Percentiles rank a stretch among this genome's conserved stretches.
Conservation (phyloP, 345 rosid genomes). For the Streptanthus diversifolius region DNA sequence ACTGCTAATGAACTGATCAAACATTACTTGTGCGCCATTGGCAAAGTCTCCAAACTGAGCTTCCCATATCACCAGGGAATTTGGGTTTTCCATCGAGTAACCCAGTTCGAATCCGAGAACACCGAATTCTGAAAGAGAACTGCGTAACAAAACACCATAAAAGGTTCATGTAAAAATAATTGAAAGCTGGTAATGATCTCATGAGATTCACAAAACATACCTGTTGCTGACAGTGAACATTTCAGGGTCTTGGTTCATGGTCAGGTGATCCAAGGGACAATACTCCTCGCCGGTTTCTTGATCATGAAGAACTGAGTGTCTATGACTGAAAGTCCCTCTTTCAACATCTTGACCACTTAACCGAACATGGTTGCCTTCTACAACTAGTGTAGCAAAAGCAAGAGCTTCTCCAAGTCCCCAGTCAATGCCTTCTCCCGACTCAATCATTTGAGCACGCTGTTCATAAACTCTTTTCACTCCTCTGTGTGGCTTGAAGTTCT, state of each 20-base stretch:
- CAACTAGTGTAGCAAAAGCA: conserved; percentile 67
- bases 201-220: conserved; percentile 24
- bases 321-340: conserved; percentile 81
- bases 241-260: conserved; percentile 60
- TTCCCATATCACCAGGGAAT: conserved; percentile 67
- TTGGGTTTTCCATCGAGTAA: conserved; percentile 77
- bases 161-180: not conserved
- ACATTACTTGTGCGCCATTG: conserved; percentile 79
- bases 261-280: conserved; percentile 65
- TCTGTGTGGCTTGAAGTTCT: conserved; percentile 66
- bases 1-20: conserved; percentile 74
- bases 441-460: conserved; percentile 67
- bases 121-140: conserved; percentile 83
- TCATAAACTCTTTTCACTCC: conserved; percentile 75
- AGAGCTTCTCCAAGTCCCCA: conserved; percentile 83
- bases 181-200: not conserved
- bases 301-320: conserved; percentile 75
- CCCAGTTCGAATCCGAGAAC: conserved; percentile 85
- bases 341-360: conserved; percentile 88
- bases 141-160: conserved; percentile 26
- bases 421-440: conserved; percentile 69
- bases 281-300: conserved; percentile 63
- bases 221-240: conserved; percentile 88
- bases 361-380: conserved; percentile 82
- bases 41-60: conserved; percentile 87